phyloP scores from a whole-genome alignment of 1,284 basidiomycete genomes.

The Vanrija sp. region DNA sequence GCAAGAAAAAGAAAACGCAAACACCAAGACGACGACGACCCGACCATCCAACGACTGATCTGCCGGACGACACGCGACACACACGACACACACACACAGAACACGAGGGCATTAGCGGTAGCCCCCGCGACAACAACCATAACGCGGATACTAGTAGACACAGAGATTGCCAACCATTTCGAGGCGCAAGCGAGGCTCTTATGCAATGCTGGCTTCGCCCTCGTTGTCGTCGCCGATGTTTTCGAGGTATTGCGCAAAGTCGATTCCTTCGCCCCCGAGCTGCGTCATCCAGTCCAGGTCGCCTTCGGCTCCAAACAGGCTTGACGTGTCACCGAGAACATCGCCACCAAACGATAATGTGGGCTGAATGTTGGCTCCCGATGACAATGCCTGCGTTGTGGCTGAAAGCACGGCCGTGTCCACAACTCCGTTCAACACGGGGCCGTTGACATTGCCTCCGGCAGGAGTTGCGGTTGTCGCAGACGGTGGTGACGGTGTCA shows the following conservation, averaged over 20 bases:
- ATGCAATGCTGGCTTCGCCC: slow-evolving; percentile 23
- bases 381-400: background rate
- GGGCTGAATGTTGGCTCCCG: slow-evolving; percentile 2
- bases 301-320: slow-evolving; percentile 9
- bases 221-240: slow-evolving; percentile 37
- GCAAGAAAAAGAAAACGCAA: background rate
- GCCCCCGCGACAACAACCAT: background rate
- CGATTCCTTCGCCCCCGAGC: slow-evolving; percentile 21
- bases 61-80: no score
- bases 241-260: slow-evolving; percentile 38
- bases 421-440: slow-evolving; percentile 4
- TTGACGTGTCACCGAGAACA: slow-evolving; percentile 4
- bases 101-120: background rate
- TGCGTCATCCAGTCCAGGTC: slow-evolving; percentile 16
- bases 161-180: background rate
- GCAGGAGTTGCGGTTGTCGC: slow-evolving; percentile 20
- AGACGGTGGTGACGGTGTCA: slow-evolving; percentile 33
- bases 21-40: background rate
- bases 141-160: background rate
- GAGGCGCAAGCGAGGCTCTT: background rate
- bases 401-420: background rate
- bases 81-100: background rate
- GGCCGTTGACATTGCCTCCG: slow-evolving; percentile 2
- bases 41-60: no score
- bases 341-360: slow-evolving; percentile 2